Evolutionary conservation across 2,329 filamentous ascomycete species (phyloP).

Genomic region (Claviceps monticola): DNA sequence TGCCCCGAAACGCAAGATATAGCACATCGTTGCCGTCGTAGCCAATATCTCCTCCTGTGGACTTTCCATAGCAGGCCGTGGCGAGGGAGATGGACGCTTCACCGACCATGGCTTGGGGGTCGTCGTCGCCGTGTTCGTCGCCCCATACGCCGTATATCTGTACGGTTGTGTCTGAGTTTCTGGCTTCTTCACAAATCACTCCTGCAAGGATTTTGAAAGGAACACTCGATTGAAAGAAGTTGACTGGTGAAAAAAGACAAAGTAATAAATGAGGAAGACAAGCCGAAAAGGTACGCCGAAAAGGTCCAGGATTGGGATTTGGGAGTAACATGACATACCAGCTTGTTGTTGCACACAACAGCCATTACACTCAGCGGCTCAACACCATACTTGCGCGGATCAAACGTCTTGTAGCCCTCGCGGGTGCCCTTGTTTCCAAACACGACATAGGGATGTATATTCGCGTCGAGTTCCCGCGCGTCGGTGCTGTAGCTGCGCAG

Average conservation of each 20-base stretch:
- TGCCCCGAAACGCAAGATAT: conserved; percentile 46
- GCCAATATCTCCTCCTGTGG: conserved; percentile 40
- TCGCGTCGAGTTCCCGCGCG: conserved; percentile 32
- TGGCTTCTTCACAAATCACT: not conserved
- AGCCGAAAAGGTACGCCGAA: too few relatives aligned
- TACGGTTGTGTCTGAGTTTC: not conserved
- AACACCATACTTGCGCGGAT: conserved; percentile 28
- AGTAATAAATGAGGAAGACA: too few relatives aligned
- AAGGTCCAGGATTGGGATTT: too few relatives aligned
- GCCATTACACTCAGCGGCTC: conserved; percentile 40
- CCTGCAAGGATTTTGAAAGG: too few relatives aligned
- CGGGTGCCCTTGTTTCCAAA: conserved; percentile 32
- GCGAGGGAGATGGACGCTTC: conserved; percentile 45
- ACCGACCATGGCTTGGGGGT: conserved; percentile 32
- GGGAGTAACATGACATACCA: conserved; percentile 18
- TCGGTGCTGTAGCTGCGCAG: conserved; percentile 23
- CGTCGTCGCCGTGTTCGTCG: conserved; percentile 43
- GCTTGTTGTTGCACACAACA: conserved; percentile 35
- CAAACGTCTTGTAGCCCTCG: conserved; percentile 21
- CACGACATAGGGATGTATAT: conserved; percentile 38
- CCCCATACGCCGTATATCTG: conserved; percentile 47
- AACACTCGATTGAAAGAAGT: too few relatives aligned
- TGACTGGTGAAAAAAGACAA: too few relatives aligned
- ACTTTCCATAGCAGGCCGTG: conserved; percentile 39
- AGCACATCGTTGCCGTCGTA: conserved; percentile 44